Base-by-base conservation (phyloP, 2,329 filamentous ascomycete genomes). In the Mollisiaceae sp. region DNA sequence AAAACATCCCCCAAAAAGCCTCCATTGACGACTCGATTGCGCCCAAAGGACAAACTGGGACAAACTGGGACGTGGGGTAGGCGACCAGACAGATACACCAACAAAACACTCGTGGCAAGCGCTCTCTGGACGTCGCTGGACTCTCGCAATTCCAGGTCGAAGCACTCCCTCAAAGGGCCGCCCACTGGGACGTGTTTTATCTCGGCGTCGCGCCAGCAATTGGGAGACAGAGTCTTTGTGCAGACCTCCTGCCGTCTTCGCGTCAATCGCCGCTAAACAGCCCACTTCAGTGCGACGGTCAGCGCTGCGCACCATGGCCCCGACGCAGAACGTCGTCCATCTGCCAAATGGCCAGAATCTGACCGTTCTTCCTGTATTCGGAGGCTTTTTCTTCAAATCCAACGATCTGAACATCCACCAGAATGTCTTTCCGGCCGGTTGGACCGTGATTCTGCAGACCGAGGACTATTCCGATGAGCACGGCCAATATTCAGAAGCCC, bases 331-430 rank as follows among this genome's bases (percentile, higher is more conserved):
- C 58, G 77, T 85, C 56, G 82, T 94, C 66, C 86, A 91, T 77
- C 83, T 98, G 71, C 94, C 94, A 57, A 96, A 97, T 79, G 94
- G 94, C 74, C 92, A 95, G 79, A 89, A 85, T 69, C 86, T 95
- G 75, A 90, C 89, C 2, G 91, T 97, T 38, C 88, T 88, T 15
- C 91, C 93, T 0, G 92, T 97, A 32, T 97, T 97, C 77, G 93
- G 91, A n/a, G 94, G 94, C 38, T 84, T 95, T 63, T 92, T 90
- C 73, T 97, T 97, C 87, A 95, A 94, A 77, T 87, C 89, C 64
- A 90, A 92, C 75, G 90, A 95, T 67, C 81, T 92, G 69, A 90
- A 85, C 73, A 81, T 84, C 32, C 87, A 90, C 73, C 85, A 86
- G 71, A 89, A 88, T 60, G 85, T 89, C 4, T 94, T 93, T 66